Base-by-base conservation (phyloP, 2,329 filamentous ascomycete species). In the Didymella exigua region DNA sequence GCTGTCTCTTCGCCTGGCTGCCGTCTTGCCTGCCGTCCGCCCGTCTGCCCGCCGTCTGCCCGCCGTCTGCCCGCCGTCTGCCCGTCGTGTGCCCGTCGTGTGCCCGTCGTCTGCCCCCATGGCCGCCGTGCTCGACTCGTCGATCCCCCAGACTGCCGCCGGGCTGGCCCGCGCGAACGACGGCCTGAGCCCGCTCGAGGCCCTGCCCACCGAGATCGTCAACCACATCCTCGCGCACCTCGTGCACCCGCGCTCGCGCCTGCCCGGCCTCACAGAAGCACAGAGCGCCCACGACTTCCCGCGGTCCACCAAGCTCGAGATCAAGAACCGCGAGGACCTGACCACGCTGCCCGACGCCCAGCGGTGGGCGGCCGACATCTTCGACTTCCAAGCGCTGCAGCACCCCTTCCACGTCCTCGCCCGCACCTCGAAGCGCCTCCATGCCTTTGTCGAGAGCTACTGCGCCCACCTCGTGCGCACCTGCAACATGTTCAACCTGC, bases 401-500 rank as follows among this genome's bases (percentile, higher is more conserved):
- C 69, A 73, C 44, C 67, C 69, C 1, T 69, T 73, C 55, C 61
- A 71, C 47, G 54, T 58, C 13, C 59, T 73, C 26, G 61, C 68
- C 7, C 55, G 65, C 14, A 66, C 68, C 2, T 72, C 69, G 14
- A 59, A 42, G 21, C 54, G 54, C 26, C 66, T 66, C 30, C 42
- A 62, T 26, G 45, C 44, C 16, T 45, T 65, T 0, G 65, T 73
- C 16, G 66, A 72, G 44, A 56, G 54, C 54, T 72, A 65, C 52
- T 69, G 65, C 49, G 55, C 50, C 3, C 66, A 71, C 49, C 44
- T 70, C 8, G 68, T 71, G 1, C 62, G 63, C 10, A 24, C 56
- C 18, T 61, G 62, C 61, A 71, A 71, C 49, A 57, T 56, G 46
- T 72, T 72, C 61, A 69, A 71, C 19, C 65, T 72, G 24, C 67